Evolutionary conservation across 305 asterid species (phyloP).

Genomic region (Caryopteris hybrid): DNA sequence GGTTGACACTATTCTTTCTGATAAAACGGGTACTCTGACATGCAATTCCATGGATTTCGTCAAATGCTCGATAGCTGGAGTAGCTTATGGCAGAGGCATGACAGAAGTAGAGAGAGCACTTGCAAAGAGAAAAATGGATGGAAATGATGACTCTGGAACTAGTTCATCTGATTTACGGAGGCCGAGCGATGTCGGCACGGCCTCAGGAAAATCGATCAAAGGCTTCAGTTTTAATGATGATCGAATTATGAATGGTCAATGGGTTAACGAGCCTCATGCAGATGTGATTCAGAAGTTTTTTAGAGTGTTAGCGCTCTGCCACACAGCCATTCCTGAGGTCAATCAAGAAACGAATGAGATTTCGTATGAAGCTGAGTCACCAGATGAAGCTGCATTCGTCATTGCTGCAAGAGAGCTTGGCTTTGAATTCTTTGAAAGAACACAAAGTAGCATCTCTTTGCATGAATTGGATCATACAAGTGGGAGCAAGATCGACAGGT

Average conservation of each 20-base stretch:
- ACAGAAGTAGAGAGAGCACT: slow-evolving; percentile 90
- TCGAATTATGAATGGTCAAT: slow-evolving; percentile 75
- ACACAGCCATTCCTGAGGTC: slow-evolving; percentile 92
- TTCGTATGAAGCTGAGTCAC: slow-evolving; percentile 94
- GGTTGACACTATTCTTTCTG: slow-evolving; percentile 83
- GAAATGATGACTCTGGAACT: slow-evolving; percentile 27
- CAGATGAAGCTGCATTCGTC: slow-evolving; percentile 97
- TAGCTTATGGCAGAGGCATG: slow-evolving; percentile 85
- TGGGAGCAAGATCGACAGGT: slow-evolving; percentile 68
- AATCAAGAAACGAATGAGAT: slow-evolving; percentile 55
- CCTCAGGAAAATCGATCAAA: slow-evolving; percentile 45
- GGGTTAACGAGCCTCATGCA: slow-evolving; percentile 65
- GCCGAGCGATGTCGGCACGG: slow-evolving; percentile 15
- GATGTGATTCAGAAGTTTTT: slow-evolving; percentile 73
- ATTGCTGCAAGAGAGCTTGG: slow-evolving; percentile 96
- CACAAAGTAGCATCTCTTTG: slow-evolving; percentile 76
- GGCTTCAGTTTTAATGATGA: slow-evolving; percentile 90
- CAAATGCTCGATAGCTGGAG: slow-evolving; percentile 84
- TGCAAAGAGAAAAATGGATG: slow-evolving; percentile 55
- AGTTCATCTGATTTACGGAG: slow-evolving; percentile 20
- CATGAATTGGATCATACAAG: slow-evolving; percentile 64
- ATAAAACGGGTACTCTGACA: slow-evolving; percentile 94
- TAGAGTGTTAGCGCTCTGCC: slow-evolving; percentile 85
- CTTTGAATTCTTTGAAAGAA: slow-evolving; percentile 76
- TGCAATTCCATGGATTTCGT: slow-evolving; percentile 99